Evolutionary conservation across 2,329 filamentous ascomycete species (phyloP).

Genomic region (Aspergillus japonicus): DNA sequence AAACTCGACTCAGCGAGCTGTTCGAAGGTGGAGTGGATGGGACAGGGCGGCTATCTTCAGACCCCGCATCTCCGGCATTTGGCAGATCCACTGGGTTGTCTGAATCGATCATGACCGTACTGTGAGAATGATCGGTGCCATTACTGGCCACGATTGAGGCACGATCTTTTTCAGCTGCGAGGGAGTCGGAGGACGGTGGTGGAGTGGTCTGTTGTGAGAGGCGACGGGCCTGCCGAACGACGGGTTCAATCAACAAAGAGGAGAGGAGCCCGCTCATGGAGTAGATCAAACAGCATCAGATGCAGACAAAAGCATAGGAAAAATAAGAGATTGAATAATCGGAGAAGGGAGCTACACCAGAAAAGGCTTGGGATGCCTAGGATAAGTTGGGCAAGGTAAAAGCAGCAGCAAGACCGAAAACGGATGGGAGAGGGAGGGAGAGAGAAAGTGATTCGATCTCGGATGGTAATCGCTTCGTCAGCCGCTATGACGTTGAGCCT

Average conservation of each 20-base stretch:
- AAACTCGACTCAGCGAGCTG: slow-evolving; percentile 13
- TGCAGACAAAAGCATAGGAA: neutral
- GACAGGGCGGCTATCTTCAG: slow-evolving; percentile 23
- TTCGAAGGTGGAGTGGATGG: slow-evolving; percentile 13
- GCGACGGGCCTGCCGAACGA: slow-evolving; percentile 44
- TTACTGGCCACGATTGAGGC: slow-evolving; percentile 18
- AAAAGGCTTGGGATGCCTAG: neutral
- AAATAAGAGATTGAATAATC: neutral
- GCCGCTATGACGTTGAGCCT: neutral
- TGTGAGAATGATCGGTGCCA: slow-evolving; percentile 12
- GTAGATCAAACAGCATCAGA: slow-evolving; percentile 8
- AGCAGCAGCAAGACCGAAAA: neutral
- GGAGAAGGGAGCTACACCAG: neutral
- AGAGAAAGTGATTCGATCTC: neutral
- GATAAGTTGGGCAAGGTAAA: neutral
- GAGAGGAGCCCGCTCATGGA: slow-evolving; percentile 48
- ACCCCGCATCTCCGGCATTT: slow-evolving; percentile 22
- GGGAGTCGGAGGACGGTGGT: slow-evolving; percentile 23
- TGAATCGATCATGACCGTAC: slow-evolving; percentile 11
- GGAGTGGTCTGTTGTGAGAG: slow-evolving; percentile 31
- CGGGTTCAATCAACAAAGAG: slow-evolving; percentile 45
- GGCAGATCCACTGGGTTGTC: slow-evolving; percentile 5
- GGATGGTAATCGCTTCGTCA: neutral
- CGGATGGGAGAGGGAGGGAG: neutral
- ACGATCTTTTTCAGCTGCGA: slow-evolving; percentile 23